Conservation (phyloP, 2,329 filamentous ascomycete genomes). For the Pseudocercospora pini-densiflorae region DNA sequence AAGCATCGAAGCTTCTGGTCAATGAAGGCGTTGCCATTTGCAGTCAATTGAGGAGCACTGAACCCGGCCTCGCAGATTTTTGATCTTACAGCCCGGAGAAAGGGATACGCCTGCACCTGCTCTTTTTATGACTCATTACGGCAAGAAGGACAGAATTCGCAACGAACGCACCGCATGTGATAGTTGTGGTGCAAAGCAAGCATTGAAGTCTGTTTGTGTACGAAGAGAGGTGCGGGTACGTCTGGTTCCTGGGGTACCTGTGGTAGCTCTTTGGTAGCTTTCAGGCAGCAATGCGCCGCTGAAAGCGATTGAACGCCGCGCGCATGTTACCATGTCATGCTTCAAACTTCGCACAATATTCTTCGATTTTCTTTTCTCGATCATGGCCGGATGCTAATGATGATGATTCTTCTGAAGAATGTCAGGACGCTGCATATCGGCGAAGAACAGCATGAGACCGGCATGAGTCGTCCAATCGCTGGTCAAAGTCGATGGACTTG, state of each 20-base stretch:
- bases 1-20: constrained; percentile 24
- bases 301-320: background rate
- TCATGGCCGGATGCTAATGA: background rate
- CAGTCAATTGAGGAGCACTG: background rate
- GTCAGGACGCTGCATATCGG: too few relatives aligned
- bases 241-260: background rate
- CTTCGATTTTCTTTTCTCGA: background rate
- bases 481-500: too few relatives aligned
- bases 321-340: background rate
- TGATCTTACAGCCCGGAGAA: too few relatives aligned
- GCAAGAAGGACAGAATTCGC: background rate
- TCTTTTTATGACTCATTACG: background rate
- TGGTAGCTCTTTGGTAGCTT: background rate
- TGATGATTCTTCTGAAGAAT: too few relatives aligned
- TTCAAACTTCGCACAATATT: background rate
- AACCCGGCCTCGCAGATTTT: background rate
- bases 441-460: too few relatives aligned
- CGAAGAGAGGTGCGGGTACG: background rate
- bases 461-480: too few relatives aligned
- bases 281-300: constrained; percentile 6
- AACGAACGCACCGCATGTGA: background rate
- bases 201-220: background rate
- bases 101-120: too few relatives aligned
- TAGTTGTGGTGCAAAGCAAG: background rate
- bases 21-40: constrained; percentile 22